Evolutionary conservation across 345 rosid genomes (phyloP), one percentile per base, ranked within the genome.

Genomic region (Euphorbia tirucalli): DNA sequence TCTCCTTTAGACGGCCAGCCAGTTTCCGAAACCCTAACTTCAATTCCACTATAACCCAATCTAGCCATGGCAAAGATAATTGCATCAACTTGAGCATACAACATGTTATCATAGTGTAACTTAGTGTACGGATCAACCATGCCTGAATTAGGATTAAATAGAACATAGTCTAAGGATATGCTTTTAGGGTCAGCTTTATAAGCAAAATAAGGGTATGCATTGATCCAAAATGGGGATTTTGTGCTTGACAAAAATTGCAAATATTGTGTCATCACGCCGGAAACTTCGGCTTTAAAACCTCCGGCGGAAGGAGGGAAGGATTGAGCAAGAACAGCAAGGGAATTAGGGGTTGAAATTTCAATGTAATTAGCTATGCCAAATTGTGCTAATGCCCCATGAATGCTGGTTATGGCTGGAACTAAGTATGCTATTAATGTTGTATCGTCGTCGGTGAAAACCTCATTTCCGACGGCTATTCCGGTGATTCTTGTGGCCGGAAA

Each of bases 1-100:
- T 95, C 99, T 1, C 99, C 99, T 82, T 86, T 89, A 0, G 99
- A 92, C 0, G 99, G 99, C 99, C 99, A 95, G 0, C 99, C 99
- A 0, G 99, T 95, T 71, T 95, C 99, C 0, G 97, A 85, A 39
- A 95, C 94, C 31, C 85, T 75, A 13, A 92, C 96, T 70, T 90
- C 99, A 41, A 95, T 85, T 13, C 85, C 87, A 8, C 39, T 67
- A 56, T 75, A 90, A 3, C 97, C 99, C 80, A 95, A 69, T 52
- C 80, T 84, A 1, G 81, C 84, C 74, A 90, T 90, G 49, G 99
- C 99, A 48, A 85, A 89, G 19, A 83, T 67, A 18, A 84, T 86
- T 0, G 99, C 99, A 48, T 95, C 99, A 16, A 87, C 97, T 78
- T 90, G 97, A 11, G 99, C 99, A 60, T 95, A 95, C 10, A 95